phyloP scores from a whole-genome alignment of 768 basidiomycete genomes.

The Tephrocybe sp. region DNA sequence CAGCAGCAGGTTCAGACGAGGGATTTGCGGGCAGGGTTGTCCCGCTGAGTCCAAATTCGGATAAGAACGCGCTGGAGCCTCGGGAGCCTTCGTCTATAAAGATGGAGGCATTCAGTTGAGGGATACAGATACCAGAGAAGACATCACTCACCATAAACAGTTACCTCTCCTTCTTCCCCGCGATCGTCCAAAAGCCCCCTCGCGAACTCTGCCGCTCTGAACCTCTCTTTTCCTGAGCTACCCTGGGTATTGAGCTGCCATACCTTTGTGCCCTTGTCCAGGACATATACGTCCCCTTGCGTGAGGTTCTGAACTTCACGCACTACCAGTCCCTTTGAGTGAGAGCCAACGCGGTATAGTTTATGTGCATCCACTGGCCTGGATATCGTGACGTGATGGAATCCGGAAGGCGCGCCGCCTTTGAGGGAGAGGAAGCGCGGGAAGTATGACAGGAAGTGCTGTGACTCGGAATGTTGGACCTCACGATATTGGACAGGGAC shows the following conservation, averaged over 20 bases:
- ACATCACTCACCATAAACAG: slow-evolving; percentile 48
- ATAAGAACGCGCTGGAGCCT: slow-evolving; percentile 47
- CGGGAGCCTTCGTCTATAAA: slow-evolving; percentile 50
- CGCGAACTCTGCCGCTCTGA: slow-evolving; percentile 62
- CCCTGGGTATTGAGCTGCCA: slow-evolving; percentile 59
- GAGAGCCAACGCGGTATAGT: slow-evolving; percentile 50
- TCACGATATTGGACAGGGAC: slow-evolving; percentile 61
- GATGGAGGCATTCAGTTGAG: background rate
- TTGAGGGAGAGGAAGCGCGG: slow-evolving; percentile 43
- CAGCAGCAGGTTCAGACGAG: slow-evolving; percentile 3
- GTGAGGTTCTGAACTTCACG: slow-evolving; percentile 54
- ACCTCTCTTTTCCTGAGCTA: slow-evolving; percentile 56
- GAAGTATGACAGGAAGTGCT: slow-evolving; percentile 51
- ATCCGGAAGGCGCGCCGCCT: slow-evolving; percentile 51
- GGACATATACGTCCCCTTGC: slow-evolving; percentile 57
- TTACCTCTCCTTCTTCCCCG: slow-evolving; percentile 39
- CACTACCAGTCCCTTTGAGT: slow-evolving; percentile 35
- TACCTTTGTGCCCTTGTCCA: slow-evolving; percentile 54
- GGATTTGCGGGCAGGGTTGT: slow-evolving; percentile 17
- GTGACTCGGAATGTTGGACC: slow-evolving; percentile 57
- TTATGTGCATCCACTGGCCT: slow-evolving; percentile 44
- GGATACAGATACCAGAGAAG: background rate
- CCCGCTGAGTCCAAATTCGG: slow-evolving; percentile 41
- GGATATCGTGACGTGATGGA: slow-evolving; percentile 47
- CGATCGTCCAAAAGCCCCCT: slow-evolving; percentile 40